Evolutionary conservation across 2,329 filamentous ascomycete species (phyloP).

Genomic region (Periconia sp.): DNA sequence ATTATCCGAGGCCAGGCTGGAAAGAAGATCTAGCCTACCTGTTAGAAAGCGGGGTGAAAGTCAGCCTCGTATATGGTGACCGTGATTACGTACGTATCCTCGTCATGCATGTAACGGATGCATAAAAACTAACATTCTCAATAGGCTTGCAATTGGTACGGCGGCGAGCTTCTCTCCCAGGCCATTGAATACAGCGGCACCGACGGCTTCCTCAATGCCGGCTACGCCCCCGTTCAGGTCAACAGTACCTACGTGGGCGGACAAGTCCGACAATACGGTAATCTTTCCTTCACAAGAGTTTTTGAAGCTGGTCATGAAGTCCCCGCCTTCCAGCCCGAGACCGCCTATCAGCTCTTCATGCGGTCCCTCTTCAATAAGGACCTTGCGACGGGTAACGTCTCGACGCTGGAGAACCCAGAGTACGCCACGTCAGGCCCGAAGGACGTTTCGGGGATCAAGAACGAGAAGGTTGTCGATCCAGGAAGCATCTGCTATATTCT

Average conservation of each 20-base stretch:
- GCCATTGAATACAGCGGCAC: conserved; percentile 57
- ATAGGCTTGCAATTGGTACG: conserved; percentile 63
- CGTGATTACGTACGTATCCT: conserved; percentile 33
- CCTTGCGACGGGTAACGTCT: conserved; percentile 56
- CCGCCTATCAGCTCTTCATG: conserved; percentile 55
- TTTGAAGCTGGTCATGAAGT: conserved; percentile 58
- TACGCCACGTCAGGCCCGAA: conserved; percentile 36
- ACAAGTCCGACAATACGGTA: conserved; percentile 74
- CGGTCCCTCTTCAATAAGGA: conserved; percentile 55
- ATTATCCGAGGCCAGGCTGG: conserved; percentile 52
- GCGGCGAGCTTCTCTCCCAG: conserved; percentile 71
- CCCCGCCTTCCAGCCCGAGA: conserved; percentile 51
- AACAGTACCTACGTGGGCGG: conserved; percentile 71
- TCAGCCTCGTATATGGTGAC: conserved; percentile 35
- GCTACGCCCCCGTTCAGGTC: conserved; percentile 71
- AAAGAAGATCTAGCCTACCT: conserved; percentile 55
- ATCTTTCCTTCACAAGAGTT: conserved; percentile 57
- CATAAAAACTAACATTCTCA: background rate
- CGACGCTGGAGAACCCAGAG: conserved; percentile 45
- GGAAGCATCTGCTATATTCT: conserved; percentile 40
- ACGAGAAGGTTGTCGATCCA: conserved; percentile 45
- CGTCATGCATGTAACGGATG: background rate
- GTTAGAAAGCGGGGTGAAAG: conserved; percentile 50
- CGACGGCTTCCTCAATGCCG: conserved; percentile 62
- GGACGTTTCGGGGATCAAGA: conserved; percentile 49